Evolutionary conservation across 2,329 filamentous ascomycete genomes (phyloP).

Genomic region (Fusarium avenaceum): DNA sequence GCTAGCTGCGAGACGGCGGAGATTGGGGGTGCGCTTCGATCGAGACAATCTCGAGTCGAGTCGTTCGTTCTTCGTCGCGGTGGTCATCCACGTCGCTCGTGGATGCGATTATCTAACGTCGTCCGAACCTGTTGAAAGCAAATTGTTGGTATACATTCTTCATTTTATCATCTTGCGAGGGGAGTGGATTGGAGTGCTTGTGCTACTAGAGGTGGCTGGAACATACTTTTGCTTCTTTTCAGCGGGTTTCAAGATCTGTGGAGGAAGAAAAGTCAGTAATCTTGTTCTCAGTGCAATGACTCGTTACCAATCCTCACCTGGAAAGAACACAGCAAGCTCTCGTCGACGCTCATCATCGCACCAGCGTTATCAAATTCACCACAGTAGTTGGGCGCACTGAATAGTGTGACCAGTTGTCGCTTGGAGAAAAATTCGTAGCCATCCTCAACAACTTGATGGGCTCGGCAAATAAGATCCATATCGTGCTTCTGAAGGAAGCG

Average conservation of each 20-base stretch:
- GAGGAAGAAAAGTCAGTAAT: slow-evolving; percentile 22
- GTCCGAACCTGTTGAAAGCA: slow-evolving; percentile 91
- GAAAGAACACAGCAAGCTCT: slow-evolving; percentile 98
- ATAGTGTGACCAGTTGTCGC: slow-evolving; percentile 95
- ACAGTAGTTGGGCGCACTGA: slow-evolving; percentile 99
- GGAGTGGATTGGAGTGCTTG: slow-evolving; percentile 47
- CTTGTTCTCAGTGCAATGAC: background rate
- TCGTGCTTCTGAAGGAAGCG: slow-evolving; percentile 99
- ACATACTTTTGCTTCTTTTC: slow-evolving; percentile 99
- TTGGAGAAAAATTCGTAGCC: slow-evolving; percentile 99
- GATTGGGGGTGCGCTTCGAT: slow-evolving; percentile 44
- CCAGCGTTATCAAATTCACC: slow-evolving; percentile 99
- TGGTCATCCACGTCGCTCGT: slow-evolving; percentile 46
- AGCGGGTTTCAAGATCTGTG: slow-evolving; percentile 95
- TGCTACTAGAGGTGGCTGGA: slow-evolving; percentile 76
- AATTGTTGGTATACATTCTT: slow-evolving; percentile 70
- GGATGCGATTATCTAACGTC: slow-evolving; percentile 75
- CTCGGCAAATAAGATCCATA: slow-evolving; percentile 99
- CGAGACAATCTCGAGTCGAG: slow-evolving; percentile 44
- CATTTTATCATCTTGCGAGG: slow-evolving; percentile 44
- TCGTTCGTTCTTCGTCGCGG: slow-evolving; percentile 44
- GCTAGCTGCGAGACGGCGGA: slow-evolving; percentile 51
- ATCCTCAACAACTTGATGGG: slow-evolving; percentile 98
- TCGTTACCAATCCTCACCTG: slow-evolving; percentile 71
- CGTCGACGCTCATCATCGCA: slow-evolving; percentile 99